Evolutionary conservation across 495 filamentous ascomycete species (phyloP), one percentile per base, ranked within the genome.

Genomic region (Aspergillus conjunctus): DNA sequence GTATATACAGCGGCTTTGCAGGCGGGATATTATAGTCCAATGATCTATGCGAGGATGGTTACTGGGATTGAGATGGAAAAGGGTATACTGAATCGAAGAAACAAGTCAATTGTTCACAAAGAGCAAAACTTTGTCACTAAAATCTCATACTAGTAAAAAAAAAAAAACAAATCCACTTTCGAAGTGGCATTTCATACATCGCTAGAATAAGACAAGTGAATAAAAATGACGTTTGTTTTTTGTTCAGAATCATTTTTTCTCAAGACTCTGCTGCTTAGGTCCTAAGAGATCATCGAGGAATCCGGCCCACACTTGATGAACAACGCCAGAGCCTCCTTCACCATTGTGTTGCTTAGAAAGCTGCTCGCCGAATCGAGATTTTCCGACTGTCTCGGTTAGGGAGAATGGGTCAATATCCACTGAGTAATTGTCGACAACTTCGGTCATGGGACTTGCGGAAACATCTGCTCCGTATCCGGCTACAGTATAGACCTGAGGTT

Each of bases 201-300:
- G 64, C 58, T 61, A 61, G 49, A 56, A 43, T 22, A 58, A 53
- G 54, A 63, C 52, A 58, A 59, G 50, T 34, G 33, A 21, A 60
- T 15, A 56, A 7, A n/a, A 49, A 41, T 15, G 34, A 12, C 32
- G 37, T 30, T 11, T 22, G 2, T 26, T 26, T 26, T 26, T 26
- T 26, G 26, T 26, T 20, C 15, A 48, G 15, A 49, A 49, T 59
- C 55, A 74, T 51, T 75, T 69, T 20, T 66, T 64, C 54, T 46
- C 49, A 7, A 50, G 18, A 63, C 55, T 49, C 66, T 72, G 60
- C 60, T 65, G 60, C 43, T 74, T 76, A 15, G 74, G 73, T 30
- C 82, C 83, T 53, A 87, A 69, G 20, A 87, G 60, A 73, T 88
- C 85, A 57, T 88, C 85, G 58, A 87, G 53, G 22, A 88, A 74